Evolutionary conservation across 208 protist species (phyloP).

Genomic region (Angomonas deanei): DNA sequence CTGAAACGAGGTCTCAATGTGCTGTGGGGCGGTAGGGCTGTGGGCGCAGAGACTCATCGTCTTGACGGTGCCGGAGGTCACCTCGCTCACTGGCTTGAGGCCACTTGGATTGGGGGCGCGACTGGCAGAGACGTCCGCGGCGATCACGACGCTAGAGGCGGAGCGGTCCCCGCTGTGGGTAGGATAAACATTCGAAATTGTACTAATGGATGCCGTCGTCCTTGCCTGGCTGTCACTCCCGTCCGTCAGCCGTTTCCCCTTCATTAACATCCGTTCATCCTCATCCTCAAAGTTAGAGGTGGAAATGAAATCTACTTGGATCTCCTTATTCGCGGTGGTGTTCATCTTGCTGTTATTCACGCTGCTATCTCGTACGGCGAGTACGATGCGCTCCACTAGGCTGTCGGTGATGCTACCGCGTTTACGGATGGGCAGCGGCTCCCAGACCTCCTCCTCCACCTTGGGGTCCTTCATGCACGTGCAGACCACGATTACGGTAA

Average conservation of each 20-base stretch:
- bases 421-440: neutral
- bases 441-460: neutral
- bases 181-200: too few relatives aligned
- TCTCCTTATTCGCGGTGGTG: neutral
- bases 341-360: neutral
- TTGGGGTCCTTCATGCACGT: slow-evolving; percentile 13
- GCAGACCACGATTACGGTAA: slow-evolving; percentile 12
- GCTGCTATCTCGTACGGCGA: neutral
- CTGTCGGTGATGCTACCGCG: neutral
- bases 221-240: neutral
- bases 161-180: too few relatives aligned
- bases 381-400: neutral
- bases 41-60: too few relatives aligned
- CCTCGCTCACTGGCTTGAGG: too few relatives aligned
- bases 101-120: too few relatives aligned
- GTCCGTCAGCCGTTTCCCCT: neutral
- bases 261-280: neutral
- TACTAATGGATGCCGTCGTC: too few relatives aligned
- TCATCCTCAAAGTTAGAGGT: neutral
- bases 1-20: too few relatives aligned
- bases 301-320: neutral
- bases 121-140: too few relatives aligned
- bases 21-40: too few relatives aligned
- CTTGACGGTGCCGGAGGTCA: too few relatives aligned
- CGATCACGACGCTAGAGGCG: too few relatives aligned